A percentile compares a stretch with the other conserved stretches of the same genome.
These are phyloP conservation scores for Graphilbum sp. DNA, from an alignment of 2,329 filamentous ascomycete species.

Conservation along the genomic window DNA sequence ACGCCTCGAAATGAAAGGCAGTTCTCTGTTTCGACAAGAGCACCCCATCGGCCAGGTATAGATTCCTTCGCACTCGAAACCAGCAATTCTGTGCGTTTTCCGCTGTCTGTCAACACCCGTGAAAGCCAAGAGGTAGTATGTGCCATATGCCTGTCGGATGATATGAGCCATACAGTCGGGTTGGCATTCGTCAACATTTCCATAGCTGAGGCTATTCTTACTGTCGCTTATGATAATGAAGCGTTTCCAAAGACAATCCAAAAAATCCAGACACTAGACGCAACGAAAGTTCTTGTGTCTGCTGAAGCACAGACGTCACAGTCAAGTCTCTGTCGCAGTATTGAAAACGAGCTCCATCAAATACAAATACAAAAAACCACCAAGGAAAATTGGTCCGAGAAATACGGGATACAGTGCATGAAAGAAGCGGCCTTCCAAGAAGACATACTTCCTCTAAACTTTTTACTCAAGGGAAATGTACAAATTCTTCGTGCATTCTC, in stretches of 20 bases:
- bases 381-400: constrained; percentile 72
- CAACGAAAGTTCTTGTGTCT: constrained; percentile 65
- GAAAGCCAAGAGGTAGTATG: constrained; percentile 35
- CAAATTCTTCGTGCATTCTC: constrained; percentile 75
- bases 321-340: constrained; percentile 21
- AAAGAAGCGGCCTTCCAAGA: constrained; percentile 62
- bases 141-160: constrained; percentile 75
- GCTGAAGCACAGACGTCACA: constrained; percentile 53
- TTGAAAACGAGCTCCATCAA: constrained; percentile 5
- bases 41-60: background rate
- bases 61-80: background rate
- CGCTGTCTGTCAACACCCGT: constrained; percentile 5
- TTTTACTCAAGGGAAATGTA: constrained; percentile 67
- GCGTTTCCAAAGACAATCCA: constrained; percentile 80
- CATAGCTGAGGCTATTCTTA: constrained; percentile 69
- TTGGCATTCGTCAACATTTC: constrained; percentile 77
- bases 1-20: no score
- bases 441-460: constrained; percentile 66
- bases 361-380: constrained; percentile 44
- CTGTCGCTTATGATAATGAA: constrained; percentile 84
- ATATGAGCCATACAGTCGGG: constrained; percentile 68
- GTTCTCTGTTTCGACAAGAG: no score
- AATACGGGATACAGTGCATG: constrained; percentile 59
- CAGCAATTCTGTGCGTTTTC: background rate
- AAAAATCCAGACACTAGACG: constrained; percentile 67